Evolutionary conservation across 257 asterid species (phyloP).

Genomic region (Nicotiana attenuata): DNA sequence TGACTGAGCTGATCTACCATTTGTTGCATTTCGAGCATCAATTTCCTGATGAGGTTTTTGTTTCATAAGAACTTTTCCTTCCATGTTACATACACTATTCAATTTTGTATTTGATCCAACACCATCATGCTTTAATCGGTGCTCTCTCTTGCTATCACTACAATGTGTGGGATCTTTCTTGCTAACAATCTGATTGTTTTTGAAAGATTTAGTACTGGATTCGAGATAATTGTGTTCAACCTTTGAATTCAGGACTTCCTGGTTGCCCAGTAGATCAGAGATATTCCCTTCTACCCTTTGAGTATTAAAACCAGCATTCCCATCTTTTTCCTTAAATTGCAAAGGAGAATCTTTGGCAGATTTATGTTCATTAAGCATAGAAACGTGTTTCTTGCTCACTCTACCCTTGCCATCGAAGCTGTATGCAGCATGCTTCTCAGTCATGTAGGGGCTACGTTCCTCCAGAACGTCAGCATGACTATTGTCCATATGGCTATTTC

Average conservation of each 20-base stretch:
- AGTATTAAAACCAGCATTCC: constrained; percentile 7
- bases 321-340: constrained; percentile 21
- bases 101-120: constrained; percentile 22
- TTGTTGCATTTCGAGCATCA: constrained; percentile 22
- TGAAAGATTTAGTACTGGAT: constrained; percentile 29
- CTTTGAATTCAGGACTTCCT: constrained; percentile 26
- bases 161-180: constrained; percentile 35
- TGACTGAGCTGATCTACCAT: constrained; percentile 23
- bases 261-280: constrained; percentile 25
- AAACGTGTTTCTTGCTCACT: constrained; percentile 14
- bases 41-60: constrained; percentile 25
- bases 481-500: constrained; percentile 16
- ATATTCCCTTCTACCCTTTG: constrained; percentile 19
- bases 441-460: constrained; percentile 11
- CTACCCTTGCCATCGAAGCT: constrained; percentile 17
- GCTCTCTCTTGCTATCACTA: constrained; percentile 32
- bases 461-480: constrained; percentile 18
- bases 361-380: constrained; percentile 20
- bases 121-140: constrained; percentile 25
- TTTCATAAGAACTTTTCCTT: constrained; percentile 10
- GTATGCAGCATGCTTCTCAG: constrained; percentile 20
- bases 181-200: constrained; percentile 21
- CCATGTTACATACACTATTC: constrained; percentile 23
- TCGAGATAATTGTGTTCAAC: constrained; percentile 25
- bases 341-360: constrained; percentile 25